Conservation (phyloP, 306 rosid genomes). For the Gynostemma pentaphyllum region DNA sequence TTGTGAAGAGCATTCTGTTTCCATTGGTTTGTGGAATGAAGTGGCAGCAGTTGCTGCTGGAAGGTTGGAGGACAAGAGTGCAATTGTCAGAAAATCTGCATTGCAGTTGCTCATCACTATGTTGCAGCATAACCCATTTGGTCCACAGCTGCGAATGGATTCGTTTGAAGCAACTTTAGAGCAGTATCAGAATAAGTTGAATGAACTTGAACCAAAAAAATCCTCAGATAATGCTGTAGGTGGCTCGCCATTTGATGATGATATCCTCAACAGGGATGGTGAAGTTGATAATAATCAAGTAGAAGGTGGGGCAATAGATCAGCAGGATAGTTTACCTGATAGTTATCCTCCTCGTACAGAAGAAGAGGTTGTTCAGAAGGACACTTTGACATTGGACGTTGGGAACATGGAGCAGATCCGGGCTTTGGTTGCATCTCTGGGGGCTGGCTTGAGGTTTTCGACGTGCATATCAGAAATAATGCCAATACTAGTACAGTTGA, state of each 20-base stretch:
- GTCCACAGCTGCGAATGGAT: slow-evolving; percentile 77
- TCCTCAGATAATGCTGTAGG: slow-evolving; percentile 30
- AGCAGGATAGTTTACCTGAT: slow-evolving; percentile 59
- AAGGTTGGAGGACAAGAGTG: slow-evolving; percentile 95
- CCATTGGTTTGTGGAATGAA: slow-evolving; percentile 97
- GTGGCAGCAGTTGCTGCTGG: slow-evolving; percentile 84
- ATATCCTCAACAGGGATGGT: slow-evolving; percentile 33
- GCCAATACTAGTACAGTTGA: slow-evolving; percentile 84
- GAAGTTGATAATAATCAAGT: slow-evolving; percentile 40
- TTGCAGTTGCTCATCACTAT: slow-evolving; percentile 70
- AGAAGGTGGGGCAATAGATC: slow-evolving; percentile 29
- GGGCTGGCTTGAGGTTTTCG: slow-evolving; percentile 83
- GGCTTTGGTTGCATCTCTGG: slow-evolving; percentile 94
- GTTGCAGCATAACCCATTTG: slow-evolving; percentile 97
- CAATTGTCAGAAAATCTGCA: slow-evolving; percentile 84
- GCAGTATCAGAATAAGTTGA: slow-evolving; percentile 64
- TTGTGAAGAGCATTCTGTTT: slow-evolving; percentile 79
- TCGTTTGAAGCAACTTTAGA: slow-evolving; percentile 89
- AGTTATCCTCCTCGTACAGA: slow-evolving; percentile 49
- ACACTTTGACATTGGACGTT: slow-evolving; percentile 61
- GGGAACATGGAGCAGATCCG: slow-evolving; percentile 94
- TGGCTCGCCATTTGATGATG: slow-evolving; percentile 32
- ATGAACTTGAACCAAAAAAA: slow-evolving; percentile 55
- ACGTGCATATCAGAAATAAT: slow-evolving; percentile 58
- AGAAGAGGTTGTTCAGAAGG: slow-evolving; percentile 36